phyloP scores from a whole-genome alignment of 345 rosid species.

The Schrenkiella parvula region DNA sequence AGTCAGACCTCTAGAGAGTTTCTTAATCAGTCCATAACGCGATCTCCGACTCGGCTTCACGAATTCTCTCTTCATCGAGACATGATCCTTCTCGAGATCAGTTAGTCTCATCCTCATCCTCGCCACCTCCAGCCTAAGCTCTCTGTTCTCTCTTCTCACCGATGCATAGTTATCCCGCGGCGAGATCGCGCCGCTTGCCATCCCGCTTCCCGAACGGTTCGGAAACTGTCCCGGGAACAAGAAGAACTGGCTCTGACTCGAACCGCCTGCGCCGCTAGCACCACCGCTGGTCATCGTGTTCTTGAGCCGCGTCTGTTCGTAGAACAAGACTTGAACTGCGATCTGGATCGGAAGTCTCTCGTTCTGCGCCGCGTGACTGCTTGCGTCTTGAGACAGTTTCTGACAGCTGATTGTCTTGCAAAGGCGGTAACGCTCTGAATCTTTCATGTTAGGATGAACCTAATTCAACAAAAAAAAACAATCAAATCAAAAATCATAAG shows the following conservation, averaged over 20 bases:
- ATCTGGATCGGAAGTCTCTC: conserved; percentile 35
- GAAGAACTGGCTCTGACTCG: conserved; percentile 70
- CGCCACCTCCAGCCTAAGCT: conserved; percentile 94
- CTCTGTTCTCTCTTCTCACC: conserved; percentile 95
- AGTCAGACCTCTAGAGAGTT: conserved; percentile 65
- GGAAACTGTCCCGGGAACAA: conserved; percentile 76
- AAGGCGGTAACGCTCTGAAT: conserved; percentile 84
- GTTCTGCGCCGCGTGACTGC: conserved; percentile 38
- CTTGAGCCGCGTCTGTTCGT: conserved; percentile 53
- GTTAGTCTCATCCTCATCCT: conserved; percentile 99
- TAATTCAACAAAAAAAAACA: conserved; percentile 16
- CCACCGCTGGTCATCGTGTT: conserved; percentile 65
- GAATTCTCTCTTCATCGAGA: conserved; percentile 83
- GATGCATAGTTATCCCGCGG: conserved; percentile 95
- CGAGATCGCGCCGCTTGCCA: conserved; percentile 93
- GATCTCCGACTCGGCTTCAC: conserved; percentile 49
- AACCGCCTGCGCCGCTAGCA: neutral
- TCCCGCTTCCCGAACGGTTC: conserved; percentile 80
- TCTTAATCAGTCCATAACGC: conserved; percentile 57
- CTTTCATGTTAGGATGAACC: conserved; percentile 94
- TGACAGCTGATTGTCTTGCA: conserved; percentile 89
- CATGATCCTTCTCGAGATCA: conserved; percentile 92
- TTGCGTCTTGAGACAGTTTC: conserved; percentile 36
- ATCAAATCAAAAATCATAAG: neutral
- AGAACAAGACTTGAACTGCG: conserved; percentile 33